Percentiles rank a stretch among this genome's conserved stretches.
Evolutionary conservation across 192 early-diverging fungal species (phyloP).

Genomic region (Endogone sp.): DNA sequence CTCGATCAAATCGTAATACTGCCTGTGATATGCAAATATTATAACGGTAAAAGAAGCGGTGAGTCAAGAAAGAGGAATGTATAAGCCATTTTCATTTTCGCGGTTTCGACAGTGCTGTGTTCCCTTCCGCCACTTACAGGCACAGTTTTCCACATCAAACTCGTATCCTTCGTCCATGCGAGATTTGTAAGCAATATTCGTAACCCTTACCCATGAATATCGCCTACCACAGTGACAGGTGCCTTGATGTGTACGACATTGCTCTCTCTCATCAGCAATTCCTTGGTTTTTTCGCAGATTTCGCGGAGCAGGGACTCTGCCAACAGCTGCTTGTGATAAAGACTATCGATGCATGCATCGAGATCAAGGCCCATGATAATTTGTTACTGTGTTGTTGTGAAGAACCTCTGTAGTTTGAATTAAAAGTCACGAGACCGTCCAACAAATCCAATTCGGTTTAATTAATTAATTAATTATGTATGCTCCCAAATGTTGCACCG

Average conservation of each 20-base stretch:
- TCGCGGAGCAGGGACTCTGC: conserved; percentile 71
- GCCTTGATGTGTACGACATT: conserved; percentile 82
- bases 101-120: not conserved
- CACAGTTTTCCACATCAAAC: too few species aligned
- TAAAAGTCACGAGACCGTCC: too few species aligned
- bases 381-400: not conserved
- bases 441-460: too few species aligned
- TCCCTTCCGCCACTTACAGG: too few species aligned
- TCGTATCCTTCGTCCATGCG: not conserved
- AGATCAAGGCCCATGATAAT: conserved; percentile 62
- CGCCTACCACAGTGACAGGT: conserved; percentile 90
- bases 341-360: conserved; percentile 74
- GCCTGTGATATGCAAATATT: conserved; percentile 34
- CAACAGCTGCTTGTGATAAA: conserved; percentile 71
- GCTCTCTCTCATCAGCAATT: conserved; percentile 75
- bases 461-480: too few species aligned
- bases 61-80: too few species aligned
- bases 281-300: conserved; percentile 77
- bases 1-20: conserved; percentile 85
- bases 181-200: not conserved
- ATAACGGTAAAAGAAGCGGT: not conserved
- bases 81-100: too few species aligned
- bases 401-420: too few species aligned
- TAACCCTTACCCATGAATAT: conserved; percentile 74
- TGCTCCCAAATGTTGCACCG: too few species aligned